These are phyloP conservation scores for Globisporangium echinulatum DNA, from an alignment of 352 stramenopile species.

Conservation along the genomic window DNA sequence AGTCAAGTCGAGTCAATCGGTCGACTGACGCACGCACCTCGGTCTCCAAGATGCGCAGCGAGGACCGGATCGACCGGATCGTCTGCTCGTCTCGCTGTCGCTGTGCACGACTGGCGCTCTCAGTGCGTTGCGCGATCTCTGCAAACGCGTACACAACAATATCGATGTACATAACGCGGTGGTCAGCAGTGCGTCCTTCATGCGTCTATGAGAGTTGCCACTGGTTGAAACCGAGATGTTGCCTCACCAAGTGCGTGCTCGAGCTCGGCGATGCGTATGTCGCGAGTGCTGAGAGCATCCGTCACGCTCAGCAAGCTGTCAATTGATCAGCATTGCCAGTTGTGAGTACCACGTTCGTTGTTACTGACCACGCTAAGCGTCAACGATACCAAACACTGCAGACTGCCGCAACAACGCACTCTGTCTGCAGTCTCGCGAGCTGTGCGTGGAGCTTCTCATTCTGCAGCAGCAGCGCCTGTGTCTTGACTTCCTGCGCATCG, in stretches of 20 bases:
- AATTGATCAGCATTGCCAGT: too few species aligned
- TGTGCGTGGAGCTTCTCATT: too few species aligned
- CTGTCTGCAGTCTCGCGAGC: constrained; percentile 3
- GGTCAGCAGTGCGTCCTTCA: too few species aligned
- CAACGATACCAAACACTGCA: too few species aligned
- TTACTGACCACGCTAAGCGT: too few species aligned
- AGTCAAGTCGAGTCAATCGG: too few species aligned
- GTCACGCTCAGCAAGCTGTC: neutral
- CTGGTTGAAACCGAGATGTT: neutral
- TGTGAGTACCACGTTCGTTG: too few species aligned
- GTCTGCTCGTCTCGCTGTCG: constrained; percentile 6
- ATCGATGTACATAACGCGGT: too few species aligned
- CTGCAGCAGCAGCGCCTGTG: too few species aligned
- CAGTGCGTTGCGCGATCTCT: neutral
- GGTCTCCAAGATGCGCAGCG: constrained; percentile 2
- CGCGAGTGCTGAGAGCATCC: neutral
- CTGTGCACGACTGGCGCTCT: neutral
- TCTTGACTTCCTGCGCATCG: too few species aligned
- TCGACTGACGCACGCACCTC: neutral
- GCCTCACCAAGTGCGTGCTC: constrained; percentile 1
- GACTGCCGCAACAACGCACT: neutral
- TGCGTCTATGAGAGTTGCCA: too few species aligned
- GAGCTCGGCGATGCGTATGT: constrained; percentile 1
- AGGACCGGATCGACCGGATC: constrained; percentile 3
- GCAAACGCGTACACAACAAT: neutral